A percentile compares a stretch with the other conserved stretches of the same genome.
phyloP scores from a whole-genome alignment of 1,139 yeast genomes.

The Yamadazyma dendronema region DNA sequence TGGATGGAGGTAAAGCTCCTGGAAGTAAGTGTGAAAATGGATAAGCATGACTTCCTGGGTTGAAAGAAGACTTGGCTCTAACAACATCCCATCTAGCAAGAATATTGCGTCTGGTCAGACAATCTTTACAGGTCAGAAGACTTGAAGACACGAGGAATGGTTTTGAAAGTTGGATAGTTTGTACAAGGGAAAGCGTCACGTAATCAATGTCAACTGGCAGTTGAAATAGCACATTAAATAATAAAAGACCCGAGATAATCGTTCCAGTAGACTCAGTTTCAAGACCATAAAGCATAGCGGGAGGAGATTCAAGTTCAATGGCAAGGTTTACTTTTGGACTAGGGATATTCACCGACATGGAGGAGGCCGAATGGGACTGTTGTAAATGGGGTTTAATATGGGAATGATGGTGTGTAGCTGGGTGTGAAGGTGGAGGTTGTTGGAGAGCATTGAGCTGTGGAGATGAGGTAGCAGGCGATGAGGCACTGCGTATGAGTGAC shows the following conservation, averaged over 20 bases:
- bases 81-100: constrained; percentile 90
- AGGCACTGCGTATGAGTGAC: neutral
- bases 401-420: constrained; percentile 2
- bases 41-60: constrained; percentile 73
- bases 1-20: constrained; percentile 85
- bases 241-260: constrained; percentile 71
- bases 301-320: constrained; percentile 83
- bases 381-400: constrained; percentile 2
- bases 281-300: constrained; percentile 77
- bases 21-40: constrained; percentile 94
- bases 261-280: constrained; percentile 84
- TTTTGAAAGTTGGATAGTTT: constrained; percentile 60
- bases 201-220: constrained; percentile 37
- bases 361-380: neutral
- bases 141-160: constrained; percentile 61
- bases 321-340: constrained; percentile 34
- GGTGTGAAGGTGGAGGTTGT: constrained; percentile 1
- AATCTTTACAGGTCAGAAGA: constrained; percentile 53
- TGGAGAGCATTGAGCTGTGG: neutral
- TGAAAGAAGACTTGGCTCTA: constrained; percentile 50
- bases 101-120: constrained; percentile 53
- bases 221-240: constrained; percentile 14
- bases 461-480: neutral
- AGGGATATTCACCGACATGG: neutral
- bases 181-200: constrained; percentile 68